phyloP scores from a whole-genome alignment of 345 rosid genomes.

The Hibiscus syriacus region DNA sequence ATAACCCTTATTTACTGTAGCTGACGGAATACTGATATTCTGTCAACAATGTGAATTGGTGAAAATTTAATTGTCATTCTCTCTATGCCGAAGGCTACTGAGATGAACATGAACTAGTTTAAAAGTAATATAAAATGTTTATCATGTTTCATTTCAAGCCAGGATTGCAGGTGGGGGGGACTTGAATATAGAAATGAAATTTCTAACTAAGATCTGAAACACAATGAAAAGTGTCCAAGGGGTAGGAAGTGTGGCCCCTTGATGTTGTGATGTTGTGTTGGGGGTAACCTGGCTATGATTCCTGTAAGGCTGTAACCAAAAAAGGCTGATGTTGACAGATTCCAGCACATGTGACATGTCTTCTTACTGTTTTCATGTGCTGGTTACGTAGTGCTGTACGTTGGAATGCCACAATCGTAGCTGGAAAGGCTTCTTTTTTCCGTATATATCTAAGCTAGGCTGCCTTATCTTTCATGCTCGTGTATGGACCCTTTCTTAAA shows the following conservation, averaged over 20 bases:
- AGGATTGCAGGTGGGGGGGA: slow-evolving; percentile 6
- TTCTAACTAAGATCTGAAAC: not conserved
- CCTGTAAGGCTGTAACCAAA: not conserved
- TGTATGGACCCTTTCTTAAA: too few species aligned
- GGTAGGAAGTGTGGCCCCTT: not conserved
- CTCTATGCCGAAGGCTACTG: not conserved
- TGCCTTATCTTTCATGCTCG: not conserved
- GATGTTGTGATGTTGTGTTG: not conserved
- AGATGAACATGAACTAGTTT: not conserved
- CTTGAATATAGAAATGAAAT: not conserved
- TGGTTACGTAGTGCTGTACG: not conserved
- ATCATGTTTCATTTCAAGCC: not conserved
- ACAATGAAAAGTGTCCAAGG: not conserved
- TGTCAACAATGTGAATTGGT: not conserved
- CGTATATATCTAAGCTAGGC: not conserved
- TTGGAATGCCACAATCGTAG: too few species aligned
- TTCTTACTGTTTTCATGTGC: not conserved
- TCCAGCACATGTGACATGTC: slow-evolving; percentile 19
- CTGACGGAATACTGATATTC: too few species aligned
- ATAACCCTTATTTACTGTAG: not conserved
- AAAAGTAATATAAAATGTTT: not conserved
- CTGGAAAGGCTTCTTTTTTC: not conserved
- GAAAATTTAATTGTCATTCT: not conserved
- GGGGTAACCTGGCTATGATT: not conserved
- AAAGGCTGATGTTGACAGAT: not conserved